Evolutionary conservation across 2,329 filamentous ascomycete species (phyloP).

Genomic region (Fusarium secorum): DNA sequence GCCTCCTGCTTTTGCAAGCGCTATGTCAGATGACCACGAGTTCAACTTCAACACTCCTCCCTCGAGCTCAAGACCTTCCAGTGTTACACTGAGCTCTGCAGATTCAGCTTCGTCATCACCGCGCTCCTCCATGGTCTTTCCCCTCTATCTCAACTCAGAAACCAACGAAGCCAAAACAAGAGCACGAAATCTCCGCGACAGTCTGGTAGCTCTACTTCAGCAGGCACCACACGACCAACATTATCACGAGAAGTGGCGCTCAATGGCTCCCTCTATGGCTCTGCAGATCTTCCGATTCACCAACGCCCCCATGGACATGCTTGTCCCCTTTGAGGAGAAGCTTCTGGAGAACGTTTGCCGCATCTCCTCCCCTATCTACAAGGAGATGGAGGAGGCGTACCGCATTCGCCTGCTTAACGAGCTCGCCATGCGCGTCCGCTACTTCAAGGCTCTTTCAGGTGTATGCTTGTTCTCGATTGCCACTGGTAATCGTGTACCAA

Average conservation of each 20-base stretch:
- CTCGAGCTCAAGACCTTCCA: conserved; percentile 56
- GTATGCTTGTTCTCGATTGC: conserved; percentile 64
- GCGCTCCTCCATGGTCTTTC: conserved; percentile 55
- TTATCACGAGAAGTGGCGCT: conserved; percentile 59
- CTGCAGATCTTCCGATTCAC: conserved; percentile 67
- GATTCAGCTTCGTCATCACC: conserved; percentile 61
- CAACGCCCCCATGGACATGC: conserved; percentile 57
- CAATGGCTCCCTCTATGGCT: conserved; percentile 61
- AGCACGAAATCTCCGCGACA: conserved; percentile 59
- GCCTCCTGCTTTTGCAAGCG: conserved; percentile 36
- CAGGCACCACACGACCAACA: conserved; percentile 55
- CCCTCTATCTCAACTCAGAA: conserved; percentile 49
- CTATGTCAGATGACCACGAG: conserved; percentile 46
- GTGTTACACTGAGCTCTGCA: conserved; percentile 58
- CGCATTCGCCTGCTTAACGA: conserved; percentile 58
- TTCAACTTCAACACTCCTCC: conserved; percentile 59
- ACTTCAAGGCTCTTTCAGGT: conserved; percentile 61
- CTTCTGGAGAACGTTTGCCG: conserved; percentile 56
- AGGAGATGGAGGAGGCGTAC: conserved; percentile 59
- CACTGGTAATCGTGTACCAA: conserved; percentile 58
- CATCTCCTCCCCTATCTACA: conserved; percentile 54
- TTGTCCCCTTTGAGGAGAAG: conserved; percentile 59
- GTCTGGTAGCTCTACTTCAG: conserved; percentile 63
- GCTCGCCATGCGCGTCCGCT: conserved; percentile 58
- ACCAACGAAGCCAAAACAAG: conserved; percentile 53